phyloP scores from a whole-genome alignment of 2,329 filamentous ascomycete genomes.

The Phialemonium atrogriseum region DNA sequence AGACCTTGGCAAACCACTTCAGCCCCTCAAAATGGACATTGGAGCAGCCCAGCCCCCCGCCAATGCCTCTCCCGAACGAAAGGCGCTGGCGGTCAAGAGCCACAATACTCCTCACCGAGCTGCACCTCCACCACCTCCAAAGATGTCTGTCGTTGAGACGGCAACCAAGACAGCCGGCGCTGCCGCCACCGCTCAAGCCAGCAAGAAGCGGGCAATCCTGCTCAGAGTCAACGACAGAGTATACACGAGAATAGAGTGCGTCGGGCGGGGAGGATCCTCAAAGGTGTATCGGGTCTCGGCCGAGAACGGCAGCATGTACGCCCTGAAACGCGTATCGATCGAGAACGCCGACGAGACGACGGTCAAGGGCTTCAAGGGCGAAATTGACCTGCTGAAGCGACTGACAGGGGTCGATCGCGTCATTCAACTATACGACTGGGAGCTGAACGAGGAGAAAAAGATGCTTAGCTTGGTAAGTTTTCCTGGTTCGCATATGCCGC shows the following conservation, averaged over 20 bases:
- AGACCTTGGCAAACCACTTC: conserved; percentile 39
- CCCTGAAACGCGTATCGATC: conserved; percentile 84
- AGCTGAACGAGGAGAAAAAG: conserved; percentile 88
- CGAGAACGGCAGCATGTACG: conserved; percentile 93
- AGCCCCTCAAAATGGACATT: conserved; percentile 39
- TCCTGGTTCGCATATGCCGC: too few relatives aligned
- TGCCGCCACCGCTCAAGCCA: conserved; percentile 60
- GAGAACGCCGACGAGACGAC: conserved; percentile 81
- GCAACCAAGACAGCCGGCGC: conserved; percentile 79
- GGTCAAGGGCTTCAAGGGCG: conserved; percentile 82
- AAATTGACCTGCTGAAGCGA: conserved; percentile 83
- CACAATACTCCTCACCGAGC: conserved; percentile 69
- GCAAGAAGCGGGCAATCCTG: conserved; percentile 68
- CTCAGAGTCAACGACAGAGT: conserved; percentile 84
- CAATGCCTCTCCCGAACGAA: conserved; percentile 45
- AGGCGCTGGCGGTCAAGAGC: conserved; percentile 43
- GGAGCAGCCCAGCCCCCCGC: conserved; percentile 23
- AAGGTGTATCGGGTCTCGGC: conserved; percentile 96
- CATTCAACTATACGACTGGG: conserved; percentile 83
- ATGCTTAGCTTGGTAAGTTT: conserved; percentile 70
- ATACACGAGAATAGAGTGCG: conserved; percentile 82
- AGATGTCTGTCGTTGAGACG: conserved; percentile 93
- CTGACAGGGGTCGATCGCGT: conserved; percentile 81
- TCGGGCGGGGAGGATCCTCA: conserved; percentile 86
- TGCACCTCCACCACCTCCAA: conserved; percentile 72